Conservation (phyloP, 2,329 filamentous ascomycete species). For the Monosporascus sp. region DNA sequence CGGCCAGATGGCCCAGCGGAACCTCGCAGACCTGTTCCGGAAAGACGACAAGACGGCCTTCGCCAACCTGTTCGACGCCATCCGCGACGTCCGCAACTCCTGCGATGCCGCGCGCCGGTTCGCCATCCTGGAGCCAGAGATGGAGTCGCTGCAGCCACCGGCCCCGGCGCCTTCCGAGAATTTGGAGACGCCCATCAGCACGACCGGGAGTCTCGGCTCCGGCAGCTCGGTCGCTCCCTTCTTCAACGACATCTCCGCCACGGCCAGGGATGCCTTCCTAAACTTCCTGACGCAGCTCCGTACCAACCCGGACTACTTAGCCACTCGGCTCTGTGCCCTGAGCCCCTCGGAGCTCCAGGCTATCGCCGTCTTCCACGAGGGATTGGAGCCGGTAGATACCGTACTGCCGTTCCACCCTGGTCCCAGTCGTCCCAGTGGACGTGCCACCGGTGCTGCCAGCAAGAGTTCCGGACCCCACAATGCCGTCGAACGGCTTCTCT, state of each 20-base stretch:
- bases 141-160: slow-evolving; percentile 54
- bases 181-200: slow-evolving; percentile 41
- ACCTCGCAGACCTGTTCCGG: slow-evolving; percentile 72
- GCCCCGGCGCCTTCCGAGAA: slow-evolving; percentile 45
- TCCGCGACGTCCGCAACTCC: slow-evolving; percentile 73
- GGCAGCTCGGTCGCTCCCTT: slow-evolving; percentile 45
- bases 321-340: slow-evolving; percentile 72
- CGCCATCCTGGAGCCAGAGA: slow-evolving; percentile 66
- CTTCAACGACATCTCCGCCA: slow-evolving; percentile 67
- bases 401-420: slow-evolving; percentile 71
- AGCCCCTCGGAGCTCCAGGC: slow-evolving; percentile 70
- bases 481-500: slow-evolving; percentile 76
- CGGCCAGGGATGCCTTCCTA: slow-evolving; percentile 69
- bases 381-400: slow-evolving; percentile 75
- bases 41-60: slow-evolving; percentile 75
- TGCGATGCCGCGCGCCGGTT: slow-evolving; percentile 68
- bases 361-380: slow-evolving; percentile 72
- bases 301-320: slow-evolving; percentile 82
- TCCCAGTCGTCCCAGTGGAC: slow-evolving; percentile 46
- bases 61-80: slow-evolving; percentile 66
- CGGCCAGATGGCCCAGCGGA: slow-evolving; percentile 68
- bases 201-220: slow-evolving; percentile 29
- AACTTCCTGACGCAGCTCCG: slow-evolving; percentile 77
- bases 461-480: slow-evolving; percentile 44
- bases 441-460: slow-evolving; percentile 35